Evolutionary conservation across 2,329 filamentous ascomycete species (phyloP), one percentile per base, ranked within the genome.

Genomic region (Phialophora chinensis): DNA sequence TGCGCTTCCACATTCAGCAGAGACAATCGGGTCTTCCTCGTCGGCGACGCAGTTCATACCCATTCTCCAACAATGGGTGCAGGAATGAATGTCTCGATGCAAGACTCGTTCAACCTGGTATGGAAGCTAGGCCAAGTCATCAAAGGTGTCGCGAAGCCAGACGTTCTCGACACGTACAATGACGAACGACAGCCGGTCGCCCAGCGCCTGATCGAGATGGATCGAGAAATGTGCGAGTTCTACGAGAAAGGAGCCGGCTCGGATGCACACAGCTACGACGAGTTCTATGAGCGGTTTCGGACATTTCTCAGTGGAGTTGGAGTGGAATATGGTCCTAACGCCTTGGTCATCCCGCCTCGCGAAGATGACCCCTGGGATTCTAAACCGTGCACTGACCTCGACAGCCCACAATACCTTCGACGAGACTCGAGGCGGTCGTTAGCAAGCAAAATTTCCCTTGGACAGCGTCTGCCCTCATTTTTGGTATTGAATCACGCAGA

Each of bases 71-170:
- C 49, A 42, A 87, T 87, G 0, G 88, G 88, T 1, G 88, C 90
- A 72, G 89, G 89, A 12, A 91, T 91, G 88, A 91, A 91, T 70
- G 85, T 90, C 1, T 86, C 82, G 33, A 89, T 91, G 85, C 88
- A 90, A 71, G 89, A 91, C 74, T 77, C 81, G 4, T 87, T 81
- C 75, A 87, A 87, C 69, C 77, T 87, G 0, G 84, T 82, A 33
- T 87, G 85, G 85, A 87, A 87, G 72, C 74, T 87, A 1, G 81
- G 79, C 0, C 73, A 80, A 35, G 84, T 85, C 0, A 74, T 85
- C 27, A 83, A 80, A 38, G 79, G 80, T 5, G 67, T 77, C 7
- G 74, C 77, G 0, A 69, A 78, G 6, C 76, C 77, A 0, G 73
- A 74, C 0, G 78, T 86, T 14, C 75, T 87, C 0, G 79, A 80